These are phyloP conservation scores for Suillus spraguei DNA, from an alignment of 768 basidiomycete genomes.

Conservation along the genomic window DNA sequence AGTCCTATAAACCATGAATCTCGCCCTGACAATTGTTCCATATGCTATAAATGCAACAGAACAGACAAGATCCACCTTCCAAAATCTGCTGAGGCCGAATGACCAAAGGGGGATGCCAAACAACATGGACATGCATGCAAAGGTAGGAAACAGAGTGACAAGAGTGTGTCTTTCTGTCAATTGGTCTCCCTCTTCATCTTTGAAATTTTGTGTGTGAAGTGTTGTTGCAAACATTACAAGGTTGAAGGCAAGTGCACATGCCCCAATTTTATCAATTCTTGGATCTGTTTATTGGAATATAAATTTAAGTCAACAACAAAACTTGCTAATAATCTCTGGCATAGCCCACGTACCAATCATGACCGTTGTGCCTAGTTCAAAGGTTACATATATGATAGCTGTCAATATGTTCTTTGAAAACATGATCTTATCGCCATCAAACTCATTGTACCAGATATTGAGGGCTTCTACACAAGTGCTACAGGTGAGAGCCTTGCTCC, in stretches of 20 bases:
- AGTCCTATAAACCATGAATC: slow-evolving; percentile 7
- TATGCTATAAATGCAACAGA: slow-evolving; percentile 3
- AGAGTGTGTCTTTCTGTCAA: slow-evolving; percentile 35
- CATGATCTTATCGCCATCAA: slow-evolving; percentile 24
- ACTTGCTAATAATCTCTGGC: background rate
- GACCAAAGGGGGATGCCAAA: slow-evolving; percentile 12
- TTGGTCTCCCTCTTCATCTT: slow-evolving; percentile 39
- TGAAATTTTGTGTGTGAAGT: slow-evolving; percentile 23
- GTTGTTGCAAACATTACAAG: slow-evolving; percentile 27
- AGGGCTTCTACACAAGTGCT: slow-evolving; percentile 27
- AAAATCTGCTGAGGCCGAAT: slow-evolving; percentile 6
- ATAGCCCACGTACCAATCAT: slow-evolving; percentile 24
- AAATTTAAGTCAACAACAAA: slow-evolving; percentile 8
- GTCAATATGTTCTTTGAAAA: slow-evolving; percentile 26
- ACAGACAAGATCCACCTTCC: slow-evolving; percentile 6
- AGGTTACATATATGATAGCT: slow-evolving; percentile 25
- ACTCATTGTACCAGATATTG: slow-evolving; percentile 35
- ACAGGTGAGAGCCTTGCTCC: slow-evolving; percentile 26
- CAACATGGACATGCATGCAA: slow-evolving; percentile 10
- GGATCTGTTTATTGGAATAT: slow-evolving; percentile 15
- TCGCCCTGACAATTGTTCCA: slow-evolving; percentile 1
- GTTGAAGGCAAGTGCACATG: slow-evolving; percentile 27
- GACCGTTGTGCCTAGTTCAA: slow-evolving; percentile 30
- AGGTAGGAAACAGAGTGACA: slow-evolving; percentile 38
- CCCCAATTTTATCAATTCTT: slow-evolving; percentile 8